A percentile compares a stretch with the other conserved stretches of the same genome.
phyloP scores from a whole-genome alignment of 768 basidiomycete species.

The Suillus variegatus region DNA sequence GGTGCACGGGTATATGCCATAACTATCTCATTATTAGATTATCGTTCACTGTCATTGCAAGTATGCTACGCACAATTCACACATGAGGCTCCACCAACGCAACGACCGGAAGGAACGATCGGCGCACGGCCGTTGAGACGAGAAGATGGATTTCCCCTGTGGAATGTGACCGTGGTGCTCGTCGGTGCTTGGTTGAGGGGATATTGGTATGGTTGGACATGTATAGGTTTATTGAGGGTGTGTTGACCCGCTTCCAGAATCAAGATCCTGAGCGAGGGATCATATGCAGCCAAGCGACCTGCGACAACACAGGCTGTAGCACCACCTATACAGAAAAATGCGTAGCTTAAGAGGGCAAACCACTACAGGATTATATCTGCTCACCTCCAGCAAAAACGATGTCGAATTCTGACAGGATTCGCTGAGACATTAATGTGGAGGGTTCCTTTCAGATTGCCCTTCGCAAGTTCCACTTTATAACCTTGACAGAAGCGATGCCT shows the following conservation, averaged over 20 bases:
- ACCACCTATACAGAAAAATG: not conserved
- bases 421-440: not conserved
- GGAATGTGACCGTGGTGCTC: constrained; percentile 18
- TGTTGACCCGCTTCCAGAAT: not conserved
- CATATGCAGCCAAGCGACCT: not conserved
- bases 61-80: constrained; percentile 49
- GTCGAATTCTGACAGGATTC: not conserved
- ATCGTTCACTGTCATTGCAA: not conserved
- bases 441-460: not conserved
- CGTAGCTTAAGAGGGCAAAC: not conserved
- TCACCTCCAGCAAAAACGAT: not conserved
- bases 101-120: constrained; percentile 24
- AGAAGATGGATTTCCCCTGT: constrained; percentile 18
- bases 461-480: not conserved
- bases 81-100: constrained; percentile 33
- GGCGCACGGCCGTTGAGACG: constrained; percentile 17
- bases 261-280: not conserved
- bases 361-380: not conserved
- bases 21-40: constrained; percentile 20
- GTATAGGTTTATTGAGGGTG: not conserved
- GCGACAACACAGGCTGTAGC: not conserved
- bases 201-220: not conserved
- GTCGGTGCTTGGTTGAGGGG: not conserved
- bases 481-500: not conserved
- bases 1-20: constrained; percentile 59